Base-by-base conservation (phyloP, 2,329 filamentous ascomycete species). In the Fusarium oligoseptatum region DNA sequence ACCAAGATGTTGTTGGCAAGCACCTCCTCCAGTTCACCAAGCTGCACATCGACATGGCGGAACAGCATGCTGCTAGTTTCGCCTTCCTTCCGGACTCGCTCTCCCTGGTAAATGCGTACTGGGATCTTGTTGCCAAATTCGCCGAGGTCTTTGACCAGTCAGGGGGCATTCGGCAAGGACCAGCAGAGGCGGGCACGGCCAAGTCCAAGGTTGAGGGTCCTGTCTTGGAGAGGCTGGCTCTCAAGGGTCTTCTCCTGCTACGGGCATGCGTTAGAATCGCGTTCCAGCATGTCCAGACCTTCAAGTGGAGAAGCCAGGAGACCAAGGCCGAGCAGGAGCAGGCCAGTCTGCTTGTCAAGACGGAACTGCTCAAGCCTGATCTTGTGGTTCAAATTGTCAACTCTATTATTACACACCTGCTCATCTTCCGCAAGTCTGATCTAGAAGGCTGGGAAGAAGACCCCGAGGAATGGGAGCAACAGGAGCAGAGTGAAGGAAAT, bases 371-470 rank as follows among this genome's bases (percentile, higher is more conserved):
- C 52, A 94, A 92, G 6, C 88, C 94, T 39, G 89, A 93, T 1
- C 90, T 98, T 67, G 92, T 98, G 3, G 87, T 93, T 17, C 91
- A 95, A 74, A 92, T 97, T 76, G 94, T 97, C 81, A 94, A 97
- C 74, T 87, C 92, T 14, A 91, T 98, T 66, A 94, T 99, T 61
- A 95, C 93, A 1, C 92, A 93, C 77, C 94, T 98, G 76, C 97
- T 99, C 81, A 89, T 97, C 41, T 97, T 98, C 82, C 91, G 95
- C 37, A 90, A 93, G 68, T 91, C 91, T 61, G 97, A 99, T 82
- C 89, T 98, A 1, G 92, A 95, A 71, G 93, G 95, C 67, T 99
- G 97, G 97, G 93, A 97, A 80, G 93, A 97, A 79, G 95, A 98
- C 67, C 95, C 96, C 0, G 95, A 99, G 81, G 95, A 97, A 64